Evolutionary conservation across 140 eudicot species (phyloP).

Genomic region (Ambrosia hybrid): DNA sequence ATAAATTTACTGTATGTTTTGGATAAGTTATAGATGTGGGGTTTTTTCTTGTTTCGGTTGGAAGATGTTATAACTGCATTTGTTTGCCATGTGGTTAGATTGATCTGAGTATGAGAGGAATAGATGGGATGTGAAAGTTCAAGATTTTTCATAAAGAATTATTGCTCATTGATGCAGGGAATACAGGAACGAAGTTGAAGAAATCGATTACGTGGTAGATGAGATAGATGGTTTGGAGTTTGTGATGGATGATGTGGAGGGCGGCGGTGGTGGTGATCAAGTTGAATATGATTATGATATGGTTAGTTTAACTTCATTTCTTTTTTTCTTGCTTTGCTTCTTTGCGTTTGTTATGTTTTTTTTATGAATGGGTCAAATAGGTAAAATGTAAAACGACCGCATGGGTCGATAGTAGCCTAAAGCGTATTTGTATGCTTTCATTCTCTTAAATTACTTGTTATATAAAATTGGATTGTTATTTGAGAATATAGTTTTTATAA

Average conservation of each 20-base stretch:
- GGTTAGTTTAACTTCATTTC: conserved; percentile 42
- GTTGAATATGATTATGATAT: conserved; percentile 60
- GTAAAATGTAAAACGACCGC: not conserved
- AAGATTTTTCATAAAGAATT: not conserved
- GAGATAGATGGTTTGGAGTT: conserved; percentile 62
- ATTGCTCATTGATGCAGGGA: conserved; percentile 30
- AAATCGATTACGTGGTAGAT: conserved; percentile 56
- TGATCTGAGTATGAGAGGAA: not conserved
- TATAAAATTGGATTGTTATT: not conserved
- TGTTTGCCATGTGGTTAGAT: not conserved
- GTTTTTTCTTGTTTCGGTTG: not conserved
- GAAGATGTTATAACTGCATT: not conserved
- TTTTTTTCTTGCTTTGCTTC: not conserved
- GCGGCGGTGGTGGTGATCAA: conserved; percentile 38
- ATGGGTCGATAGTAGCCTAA: not conserved
- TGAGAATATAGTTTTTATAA: not conserved
- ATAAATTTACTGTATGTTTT: not conserved
- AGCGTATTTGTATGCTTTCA: not conserved
- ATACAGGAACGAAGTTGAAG: conserved; percentile 45
- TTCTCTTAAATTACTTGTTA: not conserved
- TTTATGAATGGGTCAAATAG: not conserved
- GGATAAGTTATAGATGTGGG: not conserved
- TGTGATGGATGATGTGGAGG: conserved; percentile 52
- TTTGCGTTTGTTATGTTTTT: not conserved
- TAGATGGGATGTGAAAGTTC: too few relatives aligned